Evolutionary conservation across 257 asterid genomes (phyloP).

Genomic region (Jaltomata sinuosa): DNA sequence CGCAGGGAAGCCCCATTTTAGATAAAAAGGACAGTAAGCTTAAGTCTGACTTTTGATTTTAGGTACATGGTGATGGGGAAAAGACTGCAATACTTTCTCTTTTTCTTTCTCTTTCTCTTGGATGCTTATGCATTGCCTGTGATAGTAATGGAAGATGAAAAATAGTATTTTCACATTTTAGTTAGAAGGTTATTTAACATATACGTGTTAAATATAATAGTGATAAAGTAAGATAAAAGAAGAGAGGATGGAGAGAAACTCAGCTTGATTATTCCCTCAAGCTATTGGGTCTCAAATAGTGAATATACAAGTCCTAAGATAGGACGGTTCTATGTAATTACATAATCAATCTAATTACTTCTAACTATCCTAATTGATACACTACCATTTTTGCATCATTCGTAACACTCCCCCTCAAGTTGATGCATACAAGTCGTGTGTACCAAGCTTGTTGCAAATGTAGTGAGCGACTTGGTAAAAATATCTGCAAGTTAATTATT

Average conservation of each 20-base stretch:
- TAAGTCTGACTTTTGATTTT: not conserved
- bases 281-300: not conserved
- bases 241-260: not conserved
- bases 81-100: not conserved
- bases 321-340: not conserved
- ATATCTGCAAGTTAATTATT: not conserved
- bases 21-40: not conserved
- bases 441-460: not conserved
- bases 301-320: not conserved
- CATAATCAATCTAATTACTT: not conserved
- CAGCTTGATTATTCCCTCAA: not conserved
- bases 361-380: not conserved
- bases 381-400: not conserved
- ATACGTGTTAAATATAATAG: not conserved
- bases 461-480: not conserved
- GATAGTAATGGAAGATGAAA: not conserved
- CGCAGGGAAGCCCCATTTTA: not conserved
- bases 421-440: not conserved
- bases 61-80: not conserved
- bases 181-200: not conserved
- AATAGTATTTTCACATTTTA: not conserved
- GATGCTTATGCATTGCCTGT: not conserved
- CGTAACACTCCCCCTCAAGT: not conserved
- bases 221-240: not conserved
- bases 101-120: not conserved